Evolutionary conservation across 2,329 filamentous ascomycete genomes (phyloP).

Genomic region (Aspergillus ochraceus): DNA sequence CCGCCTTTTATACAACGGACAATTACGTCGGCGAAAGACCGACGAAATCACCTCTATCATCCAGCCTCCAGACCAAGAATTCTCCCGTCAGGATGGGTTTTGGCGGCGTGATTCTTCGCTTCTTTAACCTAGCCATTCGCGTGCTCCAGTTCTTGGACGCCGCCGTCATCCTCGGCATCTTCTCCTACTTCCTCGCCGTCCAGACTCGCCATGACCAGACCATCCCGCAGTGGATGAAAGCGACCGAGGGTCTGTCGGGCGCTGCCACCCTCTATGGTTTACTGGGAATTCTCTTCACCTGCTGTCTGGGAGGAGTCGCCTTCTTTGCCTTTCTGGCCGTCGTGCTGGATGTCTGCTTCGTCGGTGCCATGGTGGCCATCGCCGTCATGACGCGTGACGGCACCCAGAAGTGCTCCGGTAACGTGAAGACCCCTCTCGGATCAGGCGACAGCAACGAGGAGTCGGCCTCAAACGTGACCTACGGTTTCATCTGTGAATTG

Average conservation of each 20-base stretch:
- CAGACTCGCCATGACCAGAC: constrained; percentile 63
- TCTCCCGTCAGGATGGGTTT: constrained; percentile 56
- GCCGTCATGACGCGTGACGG: constrained; percentile 73
- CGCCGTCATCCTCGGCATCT: constrained; percentile 73
- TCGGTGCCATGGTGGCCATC: constrained; percentile 77
- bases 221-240: constrained; percentile 67
- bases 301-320: constrained; percentile 72
- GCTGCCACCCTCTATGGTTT: constrained; percentile 72
- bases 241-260: constrained; percentile 77
- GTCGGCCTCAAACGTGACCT: constrained; percentile 49
- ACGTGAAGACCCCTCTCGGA: constrained; percentile 69
- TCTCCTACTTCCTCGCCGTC: constrained; percentile 80
- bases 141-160: constrained; percentile 71
- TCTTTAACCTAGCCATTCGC: constrained; percentile 70
- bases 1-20: not conserved
- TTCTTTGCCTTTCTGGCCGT: constrained; percentile 74
- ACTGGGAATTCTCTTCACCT: constrained; percentile 70
- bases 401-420: constrained; percentile 63
- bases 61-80: not conserved
- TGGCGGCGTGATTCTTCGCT: constrained; percentile 64
- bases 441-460: constrained; percentile 55
- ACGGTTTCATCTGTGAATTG: constrained; percentile 68
- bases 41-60: not conserved
- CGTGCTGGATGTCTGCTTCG: constrained; percentile 73
- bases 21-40: too few relatives aligned